Base-by-base conservation (phyloP, 1,284 basidiomycete genomes). In the Cryptococcus sp. region DNA sequence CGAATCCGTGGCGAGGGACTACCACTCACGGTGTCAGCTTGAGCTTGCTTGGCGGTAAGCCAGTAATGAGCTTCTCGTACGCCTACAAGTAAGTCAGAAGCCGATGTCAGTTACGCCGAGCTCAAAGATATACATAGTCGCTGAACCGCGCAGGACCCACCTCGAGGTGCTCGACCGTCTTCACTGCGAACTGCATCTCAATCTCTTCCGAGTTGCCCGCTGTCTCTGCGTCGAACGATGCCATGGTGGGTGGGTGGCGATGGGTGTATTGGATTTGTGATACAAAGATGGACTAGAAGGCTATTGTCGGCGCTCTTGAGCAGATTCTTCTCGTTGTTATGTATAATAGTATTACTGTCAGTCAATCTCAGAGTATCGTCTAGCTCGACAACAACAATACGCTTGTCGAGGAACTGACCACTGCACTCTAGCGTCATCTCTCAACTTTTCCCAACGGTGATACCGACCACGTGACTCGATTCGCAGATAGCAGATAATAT, bases 181-280 rank as follows among this genome's bases (percentile, higher is more conserved):
- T 93, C 54, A 99, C 95, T 25, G 95, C 95, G 74, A 95, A 96
- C 77, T 97, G 93, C 85, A 93, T 94, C 82, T 99, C 95, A 68
- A 99, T 95, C 88, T 94, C 93, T 63, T 87, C 82, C 69, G 88
- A 82, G 82, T 97, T 97, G 78, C 92, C 90, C 13, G 93, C 90
- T 60, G 85, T 88, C 69, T 91, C 84, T 44, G 91, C 84, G 80
- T 93, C 89, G 74, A 95, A 93, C 68, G 82, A 80, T 27, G 85
- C 59, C 71, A 75, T 76, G 49, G 40, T 67, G 54, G 13, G 50
- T 48, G 27, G 38, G 17, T 22, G 31, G 57, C 13, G 40, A 53
- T 25, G 5, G 16, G 40, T 31, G n/a, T 40, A n/a, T 23, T 23
- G 50, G 46, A 47, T 47, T 19, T n/a, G 10, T 40, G 45, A 10